Evolutionary conservation across 345 rosid genomes (phyloP).

Genomic region (Camelina neglecta): DNA sequence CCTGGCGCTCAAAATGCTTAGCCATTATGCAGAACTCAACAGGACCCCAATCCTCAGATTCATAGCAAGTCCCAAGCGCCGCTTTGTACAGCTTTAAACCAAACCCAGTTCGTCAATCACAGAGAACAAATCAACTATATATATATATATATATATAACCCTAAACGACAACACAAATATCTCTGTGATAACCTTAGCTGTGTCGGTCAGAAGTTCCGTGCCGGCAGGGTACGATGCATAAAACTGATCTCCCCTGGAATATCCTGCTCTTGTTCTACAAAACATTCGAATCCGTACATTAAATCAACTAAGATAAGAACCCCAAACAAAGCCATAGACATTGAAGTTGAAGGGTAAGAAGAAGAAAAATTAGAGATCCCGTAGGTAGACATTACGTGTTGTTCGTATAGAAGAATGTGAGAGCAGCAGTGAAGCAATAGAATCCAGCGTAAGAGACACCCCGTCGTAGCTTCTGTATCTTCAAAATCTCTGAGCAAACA

Average conservation of each 20-base stretch:
- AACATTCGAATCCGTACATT: conserved; percentile 24
- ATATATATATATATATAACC: neutral
- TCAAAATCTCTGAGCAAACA: conserved; percentile 58
- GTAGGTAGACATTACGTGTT: conserved; percentile 66
- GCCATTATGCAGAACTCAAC: conserved; percentile 79
- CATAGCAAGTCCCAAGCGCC: conserved; percentile 88
- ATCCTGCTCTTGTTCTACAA: conserved; percentile 88
- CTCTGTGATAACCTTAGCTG: conserved; percentile 57
- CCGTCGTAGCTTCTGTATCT: conserved; percentile 85
- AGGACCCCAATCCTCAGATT: conserved; percentile 87
- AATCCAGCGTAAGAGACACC: conserved; percentile 73
- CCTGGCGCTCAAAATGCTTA: conserved; percentile 95
- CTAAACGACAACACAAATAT: neutral
- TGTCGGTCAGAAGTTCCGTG: conserved; percentile 84
- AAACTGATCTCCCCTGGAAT: conserved; percentile 85
- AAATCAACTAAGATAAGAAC: conserved; percentile 4
- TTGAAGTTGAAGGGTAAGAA: neutral
- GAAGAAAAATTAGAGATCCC: conserved; percentile 3
- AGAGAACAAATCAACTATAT: conserved; percentile 4
- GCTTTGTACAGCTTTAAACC: conserved; percentile 75
- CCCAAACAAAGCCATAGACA: neutral
- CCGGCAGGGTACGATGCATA: conserved; percentile 94
- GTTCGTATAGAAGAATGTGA: conserved; percentile 73
- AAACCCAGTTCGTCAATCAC: conserved; percentile 29
- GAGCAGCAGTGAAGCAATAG: conserved; percentile 61